phyloP scores from a whole-genome alignment of 2,329 filamentous ascomycete species.

The Colletotrichum musicola region DNA sequence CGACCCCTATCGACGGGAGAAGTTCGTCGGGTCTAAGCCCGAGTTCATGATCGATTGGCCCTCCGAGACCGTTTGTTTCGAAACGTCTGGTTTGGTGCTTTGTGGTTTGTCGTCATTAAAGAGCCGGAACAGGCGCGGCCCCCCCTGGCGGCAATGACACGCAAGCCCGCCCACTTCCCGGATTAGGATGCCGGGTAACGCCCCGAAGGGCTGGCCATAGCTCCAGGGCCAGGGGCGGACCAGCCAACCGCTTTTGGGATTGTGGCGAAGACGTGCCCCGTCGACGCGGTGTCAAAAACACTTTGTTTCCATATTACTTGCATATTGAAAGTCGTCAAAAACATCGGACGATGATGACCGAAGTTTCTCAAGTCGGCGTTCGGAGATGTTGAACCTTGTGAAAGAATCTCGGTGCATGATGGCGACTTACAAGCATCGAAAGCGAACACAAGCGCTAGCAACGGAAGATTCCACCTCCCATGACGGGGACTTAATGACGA shows the following conservation, averaged over 20 bases:
- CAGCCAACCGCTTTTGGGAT: conserved; percentile 14
- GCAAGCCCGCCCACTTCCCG: conserved; percentile 38
- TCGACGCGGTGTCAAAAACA: not conserved
- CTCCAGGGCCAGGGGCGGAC: conserved; percentile 20
- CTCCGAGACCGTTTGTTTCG: conserved; percentile 29
- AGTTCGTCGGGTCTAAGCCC: conserved; percentile 22
- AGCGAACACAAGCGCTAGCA: not conserved
- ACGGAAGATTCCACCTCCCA: conserved; percentile 10
- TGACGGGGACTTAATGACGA: not conserved
- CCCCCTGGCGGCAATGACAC: conserved; percentile 5
- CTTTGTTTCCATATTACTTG: conserved; percentile 19
- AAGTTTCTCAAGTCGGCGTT: conserved; percentile 7
- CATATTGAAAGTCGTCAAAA: conserved; percentile 1
- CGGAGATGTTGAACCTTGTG: conserved; percentile 4
- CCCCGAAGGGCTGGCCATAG: conserved; percentile 24
- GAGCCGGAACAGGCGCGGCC: no score
- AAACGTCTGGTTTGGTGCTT: conserved; percentile 20
- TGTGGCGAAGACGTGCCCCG: conserved; percentile 11
- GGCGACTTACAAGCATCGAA: not conserved
- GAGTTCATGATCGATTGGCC: conserved; percentile 20
- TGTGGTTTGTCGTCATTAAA: not conserved
- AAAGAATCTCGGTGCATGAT: conserved; percentile 2
- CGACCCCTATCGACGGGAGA: not conserved
- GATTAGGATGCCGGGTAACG: conserved; percentile 21
- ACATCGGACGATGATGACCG: conserved; percentile 24